Percentiles rank a stretch among this genome's conserved stretches.
Evolutionary conservation across 768 basidiomycete genomes (phyloP).

Genomic region (Suillus decipiens): DNA sequence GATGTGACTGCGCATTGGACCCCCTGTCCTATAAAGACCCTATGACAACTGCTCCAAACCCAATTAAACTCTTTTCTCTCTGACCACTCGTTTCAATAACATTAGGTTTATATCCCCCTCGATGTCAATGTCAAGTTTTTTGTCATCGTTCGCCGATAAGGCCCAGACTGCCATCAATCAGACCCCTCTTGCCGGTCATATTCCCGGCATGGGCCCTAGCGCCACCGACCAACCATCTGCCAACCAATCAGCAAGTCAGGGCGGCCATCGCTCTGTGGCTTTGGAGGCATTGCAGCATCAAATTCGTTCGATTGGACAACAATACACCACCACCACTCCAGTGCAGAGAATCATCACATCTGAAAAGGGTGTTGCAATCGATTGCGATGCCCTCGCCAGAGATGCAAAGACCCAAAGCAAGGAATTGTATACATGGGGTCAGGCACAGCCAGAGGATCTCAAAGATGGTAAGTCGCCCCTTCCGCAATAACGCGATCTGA

Average conservation of each 20-base stretch:
- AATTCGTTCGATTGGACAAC: slow-evolving; percentile 71
- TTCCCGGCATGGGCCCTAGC: slow-evolving; percentile 43
- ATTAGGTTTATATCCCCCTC: slow-evolving; percentile 20
- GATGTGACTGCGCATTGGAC: slow-evolving; percentile 14
- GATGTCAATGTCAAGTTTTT: slow-evolving; percentile 64
- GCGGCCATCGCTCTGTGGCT: slow-evolving; percentile 51
- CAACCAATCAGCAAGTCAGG: slow-evolving; percentile 42
- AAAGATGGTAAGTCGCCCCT: slow-evolving; percentile 61
- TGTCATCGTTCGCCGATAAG: slow-evolving; percentile 73
- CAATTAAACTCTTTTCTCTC: neutral
- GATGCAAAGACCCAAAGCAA: slow-evolving; percentile 77
- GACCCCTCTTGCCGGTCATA: slow-evolving; percentile 56
- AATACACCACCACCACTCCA: slow-evolving; percentile 69
- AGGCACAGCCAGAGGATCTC: slow-evolving; percentile 66
- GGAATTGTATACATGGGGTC: slow-evolving; percentile 86
- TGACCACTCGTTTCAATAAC: slow-evolving; percentile 6
- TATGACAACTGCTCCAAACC: slow-evolving; percentile 15
- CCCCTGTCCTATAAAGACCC: slow-evolving; percentile 18
- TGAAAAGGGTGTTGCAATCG: slow-evolving; percentile 76
- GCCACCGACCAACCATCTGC: slow-evolving; percentile 43
- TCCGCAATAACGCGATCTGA: slow-evolving; percentile 9
- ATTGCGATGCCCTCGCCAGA: slow-evolving; percentile 65
- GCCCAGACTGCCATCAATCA: slow-evolving; percentile 71
- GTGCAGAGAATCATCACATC: slow-evolving; percentile 79
- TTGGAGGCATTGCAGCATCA: slow-evolving; percentile 70